Evolutionary conservation across 2,329 filamentous ascomycete species (phyloP).

Genomic region (Lecanoromycetidae sp.): DNA sequence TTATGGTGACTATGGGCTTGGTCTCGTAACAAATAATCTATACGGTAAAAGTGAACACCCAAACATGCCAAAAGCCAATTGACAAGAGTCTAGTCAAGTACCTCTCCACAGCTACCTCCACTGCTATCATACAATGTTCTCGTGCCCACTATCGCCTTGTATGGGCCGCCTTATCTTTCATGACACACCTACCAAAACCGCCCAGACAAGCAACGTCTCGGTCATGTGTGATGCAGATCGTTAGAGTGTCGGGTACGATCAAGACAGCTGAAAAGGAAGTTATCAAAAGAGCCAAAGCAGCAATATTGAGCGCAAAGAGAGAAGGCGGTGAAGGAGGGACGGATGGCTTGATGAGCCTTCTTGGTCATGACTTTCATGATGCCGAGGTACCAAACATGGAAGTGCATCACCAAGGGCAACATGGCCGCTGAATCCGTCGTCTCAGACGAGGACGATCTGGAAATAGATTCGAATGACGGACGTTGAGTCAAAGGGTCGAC

Average conservation of each 20-base stretch:
- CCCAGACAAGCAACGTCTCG: background rate
- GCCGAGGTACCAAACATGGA: background rate
- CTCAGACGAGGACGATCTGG: constrained; percentile 4
- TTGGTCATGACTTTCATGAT: constrained; percentile 6
- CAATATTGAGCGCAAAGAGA: constrained; percentile 55
- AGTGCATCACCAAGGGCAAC: background rate
- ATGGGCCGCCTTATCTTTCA: constrained; percentile 78
- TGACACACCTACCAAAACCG: constrained; percentile 44
- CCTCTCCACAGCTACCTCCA: constrained; percentile 80
- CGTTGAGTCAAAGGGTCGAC: background rate
- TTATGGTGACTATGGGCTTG: constrained; percentile 82
- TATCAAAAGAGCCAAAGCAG: constrained; percentile 59
- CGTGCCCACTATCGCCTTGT: constrained; percentile 74
- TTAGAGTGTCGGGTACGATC: constrained; percentile 85
- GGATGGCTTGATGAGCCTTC: constrained; percentile 23
- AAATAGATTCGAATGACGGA: constrained; percentile 2
- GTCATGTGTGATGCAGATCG: constrained; percentile 68
- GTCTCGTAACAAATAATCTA: constrained; percentile 57
- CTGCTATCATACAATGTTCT: constrained; percentile 76
- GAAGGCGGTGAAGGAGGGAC: constrained; percentile 31
- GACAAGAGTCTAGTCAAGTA: constrained; percentile 95
- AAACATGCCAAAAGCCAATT: background rate
- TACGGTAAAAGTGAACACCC: constrained; percentile 40
- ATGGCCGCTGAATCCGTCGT: background rate
- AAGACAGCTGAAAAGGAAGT: constrained; percentile 84